A percentile compares a stretch with the other conserved stretches of the same genome.
These are phyloP conservation scores for Cladosporium halotolerans DNA, from an alignment of 2,329 filamentous ascomycete species.

Conservation along the genomic window DNA sequence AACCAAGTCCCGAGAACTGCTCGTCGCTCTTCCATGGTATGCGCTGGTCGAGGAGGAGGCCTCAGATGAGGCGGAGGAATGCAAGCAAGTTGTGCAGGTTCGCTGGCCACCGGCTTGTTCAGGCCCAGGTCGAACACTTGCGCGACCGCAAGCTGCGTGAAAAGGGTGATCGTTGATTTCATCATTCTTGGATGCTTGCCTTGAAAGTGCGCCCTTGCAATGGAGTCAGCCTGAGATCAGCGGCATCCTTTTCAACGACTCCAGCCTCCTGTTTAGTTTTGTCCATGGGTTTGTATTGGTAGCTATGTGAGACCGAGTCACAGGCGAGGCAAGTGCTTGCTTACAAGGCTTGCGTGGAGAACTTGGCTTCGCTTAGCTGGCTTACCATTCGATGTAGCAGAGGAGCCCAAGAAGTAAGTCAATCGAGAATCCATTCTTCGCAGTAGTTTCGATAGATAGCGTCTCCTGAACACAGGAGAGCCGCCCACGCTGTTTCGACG, in stretches of 20 bases:
- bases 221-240: no score
- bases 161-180: slow-evolving; percentile 3
- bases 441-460: slow-evolving; percentile 21
- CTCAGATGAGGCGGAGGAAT: slow-evolving; percentile 3
- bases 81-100: slow-evolving; percentile 4
- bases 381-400: slow-evolving; percentile 25
- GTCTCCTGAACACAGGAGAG: slow-evolving; percentile 22
- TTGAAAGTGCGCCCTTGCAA: slow-evolving; percentile 23
- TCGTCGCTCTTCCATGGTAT: slow-evolving; percentile 11
- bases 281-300: no score
- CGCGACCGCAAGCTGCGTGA: slow-evolving; percentile 8
- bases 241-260: no score
- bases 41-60: background rate
- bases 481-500: slow-evolving; percentile 22
- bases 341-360: no score
- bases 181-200: slow-evolving; percentile 20
- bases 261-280: no score
- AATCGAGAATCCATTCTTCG: slow-evolving; percentile 22
- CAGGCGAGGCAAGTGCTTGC: no score
- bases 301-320: no score
- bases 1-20: slow-evolving; percentile 7
- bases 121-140: slow-evolving; percentile 11
- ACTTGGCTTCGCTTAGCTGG: no score
- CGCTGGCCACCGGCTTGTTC: slow-evolving; percentile 1
- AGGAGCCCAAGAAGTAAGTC: slow-evolving; percentile 28